A percentile compares a stretch with the other conserved stretches of the same genome.
These are phyloP conservation scores for Backusella sp. DNA, from an alignment of 192 early-diverging fungal species.

Conservation along the genomic window DNA sequence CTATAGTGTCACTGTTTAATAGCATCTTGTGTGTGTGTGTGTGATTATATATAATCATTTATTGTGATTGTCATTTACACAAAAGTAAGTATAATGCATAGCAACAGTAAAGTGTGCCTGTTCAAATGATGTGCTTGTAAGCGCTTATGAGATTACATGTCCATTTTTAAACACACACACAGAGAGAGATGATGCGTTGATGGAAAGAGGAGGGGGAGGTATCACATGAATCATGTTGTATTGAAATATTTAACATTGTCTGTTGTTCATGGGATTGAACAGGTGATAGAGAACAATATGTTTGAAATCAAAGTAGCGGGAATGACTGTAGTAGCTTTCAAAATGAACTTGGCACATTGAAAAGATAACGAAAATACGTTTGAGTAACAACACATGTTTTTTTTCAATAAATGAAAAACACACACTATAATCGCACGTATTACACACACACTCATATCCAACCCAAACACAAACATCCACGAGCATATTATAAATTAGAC, in stretches of 20 bases:
- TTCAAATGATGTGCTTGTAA: background rate
- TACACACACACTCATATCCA: background rate
- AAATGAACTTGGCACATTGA: background rate
- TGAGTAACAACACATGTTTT: background rate
- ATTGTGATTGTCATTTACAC: too few species aligned
- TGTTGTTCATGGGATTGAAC: conserved; percentile 1
- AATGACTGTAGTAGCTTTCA: background rate
- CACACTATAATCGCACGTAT: background rate
- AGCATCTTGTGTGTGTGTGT: background rate
- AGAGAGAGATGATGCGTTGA: background rate
- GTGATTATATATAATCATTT: background rate
- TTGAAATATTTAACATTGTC: conserved; percentile 1
- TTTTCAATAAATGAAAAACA: background rate
- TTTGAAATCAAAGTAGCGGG: background rate
- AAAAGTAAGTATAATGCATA: background rate
- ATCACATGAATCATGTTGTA: background rate
- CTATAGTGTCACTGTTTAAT: background rate
- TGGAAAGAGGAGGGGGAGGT: background rate
- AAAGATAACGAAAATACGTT: background rate
- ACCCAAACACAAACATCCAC: background rate
- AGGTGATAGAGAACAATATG: background rate
- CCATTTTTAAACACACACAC: background rate
- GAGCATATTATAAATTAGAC: background rate
- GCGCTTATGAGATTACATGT: background rate
- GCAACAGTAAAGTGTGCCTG: background rate